phyloP scores from a whole-genome alignment of 805 yeast genomes.

The Saccharomycopsis guyanensis region DNA sequence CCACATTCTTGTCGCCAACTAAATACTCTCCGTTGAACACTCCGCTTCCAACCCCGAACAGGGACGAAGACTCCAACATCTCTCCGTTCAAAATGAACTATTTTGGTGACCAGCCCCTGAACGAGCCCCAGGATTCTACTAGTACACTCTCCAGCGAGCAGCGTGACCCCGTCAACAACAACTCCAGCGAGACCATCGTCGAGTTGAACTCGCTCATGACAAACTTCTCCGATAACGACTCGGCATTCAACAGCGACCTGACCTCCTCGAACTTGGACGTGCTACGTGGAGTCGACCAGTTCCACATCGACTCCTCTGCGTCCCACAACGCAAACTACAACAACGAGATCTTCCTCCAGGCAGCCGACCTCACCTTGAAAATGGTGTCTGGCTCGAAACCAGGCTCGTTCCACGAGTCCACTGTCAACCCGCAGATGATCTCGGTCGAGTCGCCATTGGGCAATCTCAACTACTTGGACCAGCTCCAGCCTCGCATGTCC shows the following conservation, averaged over 20 bases:
- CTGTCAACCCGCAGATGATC: constrained; percentile 3
- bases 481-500: constrained; percentile 7
- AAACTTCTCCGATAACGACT: neutral
- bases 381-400: constrained; percentile 16
- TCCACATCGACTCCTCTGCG: neutral
- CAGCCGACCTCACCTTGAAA: constrained; percentile 22
- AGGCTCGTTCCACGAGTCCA: neutral
- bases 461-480: constrained; percentile 1
- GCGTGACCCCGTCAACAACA: neutral
- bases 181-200: neutral
- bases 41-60: neutral
- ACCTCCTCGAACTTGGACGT: neutral
- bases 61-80: neutral
- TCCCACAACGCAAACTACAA: constrained; percentile 3
- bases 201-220: neutral
- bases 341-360: constrained; percentile 17
- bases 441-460: neutral
- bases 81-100: constrained; percentile 2
- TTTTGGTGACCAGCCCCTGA: neutral
- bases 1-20: constrained; percentile 11
- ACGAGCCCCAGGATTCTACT: neutral
- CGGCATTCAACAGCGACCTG: neutral
- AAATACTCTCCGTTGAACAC: constrained; percentile 4
- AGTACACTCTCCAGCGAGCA: neutral
- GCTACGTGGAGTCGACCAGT: neutral